Percentiles rank a stretch among this genome's conserved stretches.
Evolutionary conservation across 768 basidiomycete species (phyloP).

Genomic region (Pleurotus sapidus): DNA sequence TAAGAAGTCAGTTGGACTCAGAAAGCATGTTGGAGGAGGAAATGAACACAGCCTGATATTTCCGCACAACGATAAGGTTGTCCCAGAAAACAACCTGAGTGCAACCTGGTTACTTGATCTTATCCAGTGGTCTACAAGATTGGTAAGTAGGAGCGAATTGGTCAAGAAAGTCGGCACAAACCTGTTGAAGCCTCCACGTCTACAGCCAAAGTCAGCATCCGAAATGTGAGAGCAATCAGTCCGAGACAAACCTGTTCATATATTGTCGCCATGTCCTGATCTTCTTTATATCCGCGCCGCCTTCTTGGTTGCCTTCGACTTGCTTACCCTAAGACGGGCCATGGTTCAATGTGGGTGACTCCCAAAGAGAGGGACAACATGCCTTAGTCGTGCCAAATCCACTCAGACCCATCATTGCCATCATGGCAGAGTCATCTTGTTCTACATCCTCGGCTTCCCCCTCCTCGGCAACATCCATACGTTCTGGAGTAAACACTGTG

Average conservation of each 20-base stretch:
- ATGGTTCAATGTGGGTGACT: background rate
- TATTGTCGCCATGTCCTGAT: slow-evolving; percentile 94
- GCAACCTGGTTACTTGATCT: slow-evolving; percentile 70
- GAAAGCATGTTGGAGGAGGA: too few relatives aligned
- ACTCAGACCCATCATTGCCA: slow-evolving; percentile 84
- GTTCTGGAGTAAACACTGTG: slow-evolving; percentile 6
- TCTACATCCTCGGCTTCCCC: slow-evolving; percentile 53
- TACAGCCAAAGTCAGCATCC: slow-evolving; percentile 22
- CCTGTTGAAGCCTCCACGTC: slow-evolving; percentile 87
- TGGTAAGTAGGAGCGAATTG: too few relatives aligned
- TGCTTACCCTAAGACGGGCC: slow-evolving; percentile 58
- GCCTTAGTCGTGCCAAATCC: slow-evolving; percentile 94
- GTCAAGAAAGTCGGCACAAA: slow-evolving; percentile 19
- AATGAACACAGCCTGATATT: background rate
- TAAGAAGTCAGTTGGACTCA: background rate
- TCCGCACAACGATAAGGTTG: background rate
- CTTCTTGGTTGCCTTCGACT: slow-evolving; percentile 83
- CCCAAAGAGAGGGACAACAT: slow-evolving; percentile 11
- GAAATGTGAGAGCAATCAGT: background rate
- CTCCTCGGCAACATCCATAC: slow-evolving; percentile 27
- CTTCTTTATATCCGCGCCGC: slow-evolving; percentile 66
- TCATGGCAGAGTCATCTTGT: slow-evolving; percentile 79
- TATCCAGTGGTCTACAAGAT: slow-evolving; percentile 76
- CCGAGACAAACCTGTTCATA: slow-evolving; percentile 85
- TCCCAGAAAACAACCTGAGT: background rate